phyloP scores from a whole-genome alignment of 1,139 yeast genomes.

The Yamadazyma sp. region DNA sequence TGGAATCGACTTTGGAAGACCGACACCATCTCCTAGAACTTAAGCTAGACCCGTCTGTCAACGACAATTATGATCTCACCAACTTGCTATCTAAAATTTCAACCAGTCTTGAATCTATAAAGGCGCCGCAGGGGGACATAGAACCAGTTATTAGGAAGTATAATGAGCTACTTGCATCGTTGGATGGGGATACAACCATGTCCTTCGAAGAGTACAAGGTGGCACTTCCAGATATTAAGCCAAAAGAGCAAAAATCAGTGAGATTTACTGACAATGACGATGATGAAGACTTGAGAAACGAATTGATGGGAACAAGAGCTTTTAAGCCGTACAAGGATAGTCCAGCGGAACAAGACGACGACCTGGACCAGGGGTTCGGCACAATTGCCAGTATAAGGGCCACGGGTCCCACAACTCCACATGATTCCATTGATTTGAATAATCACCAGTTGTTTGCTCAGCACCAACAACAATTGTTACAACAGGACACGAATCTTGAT shows the following conservation, averaged over 20 bases:
- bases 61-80: slow-evolving; percentile 55
- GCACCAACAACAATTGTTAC: slow-evolving; percentile 63
- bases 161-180: slow-evolving; percentile 18
- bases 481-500: slow-evolving; percentile 66
- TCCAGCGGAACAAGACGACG: slow-evolving; percentile 19
- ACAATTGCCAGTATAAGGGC: slow-evolving; percentile 9
- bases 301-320: slow-evolving; percentile 20
- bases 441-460: slow-evolving; percentile 60
- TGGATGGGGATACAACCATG: slow-evolving; percentile 29
- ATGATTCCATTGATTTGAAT: slow-evolving; percentile 20
- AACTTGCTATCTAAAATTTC: slow-evolving; percentile 38
- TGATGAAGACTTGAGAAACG: slow-evolving; percentile 15
- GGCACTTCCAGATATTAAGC: slow-evolving; percentile 5
- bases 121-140: neutral
- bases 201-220: slow-evolving; percentile 36
- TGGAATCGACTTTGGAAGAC: slow-evolving; percentile 49
- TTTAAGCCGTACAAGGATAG: slow-evolving; percentile 47
- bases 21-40: slow-evolving; percentile 42
- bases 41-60: slow-evolving; percentile 49
- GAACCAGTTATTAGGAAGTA: slow-evolving; percentile 19
- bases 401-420: slow-evolving; percentile 16
- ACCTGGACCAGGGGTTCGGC: slow-evolving; percentile 2
- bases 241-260: slow-evolving; percentile 40
- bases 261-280: slow-evolving; percentile 45
- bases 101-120: slow-evolving; percentile 19